A percentile compares a stretch with the other conserved stretches of the same genome.
Conservation (phyloP, 257 asterid genomes). For the Gentiana dahurica region DNA sequence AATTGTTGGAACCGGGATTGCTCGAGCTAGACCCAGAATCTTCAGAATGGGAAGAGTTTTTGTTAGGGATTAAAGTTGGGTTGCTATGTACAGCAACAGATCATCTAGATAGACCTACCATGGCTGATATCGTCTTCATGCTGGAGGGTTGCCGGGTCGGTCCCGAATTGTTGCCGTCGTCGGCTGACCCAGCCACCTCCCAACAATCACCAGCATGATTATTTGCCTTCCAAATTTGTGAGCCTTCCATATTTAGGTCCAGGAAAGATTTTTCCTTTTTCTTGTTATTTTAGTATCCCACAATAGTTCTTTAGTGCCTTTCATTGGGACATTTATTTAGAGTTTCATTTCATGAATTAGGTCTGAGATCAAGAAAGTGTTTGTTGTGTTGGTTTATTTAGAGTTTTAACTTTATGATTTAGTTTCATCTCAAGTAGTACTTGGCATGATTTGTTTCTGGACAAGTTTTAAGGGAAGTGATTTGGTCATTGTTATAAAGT, state of each 20-base stretch:
- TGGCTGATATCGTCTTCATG: slow-evolving; percentile 70
- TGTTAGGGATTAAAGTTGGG: slow-evolving; percentile 70
- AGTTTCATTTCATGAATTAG: neutral
- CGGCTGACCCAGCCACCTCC: slow-evolving; percentile 59
- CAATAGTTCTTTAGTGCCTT: no score
- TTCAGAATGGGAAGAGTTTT: slow-evolving; percentile 74
- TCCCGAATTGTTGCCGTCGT: slow-evolving; percentile 47
- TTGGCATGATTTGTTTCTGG: no score
- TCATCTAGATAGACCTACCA: slow-evolving; percentile 56
- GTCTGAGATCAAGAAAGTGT: slow-evolving; percentile 3
- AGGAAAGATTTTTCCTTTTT: neutral
- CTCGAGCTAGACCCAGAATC: slow-evolving; percentile 76
- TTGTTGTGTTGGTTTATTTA: neutral
- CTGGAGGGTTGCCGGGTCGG: slow-evolving; percentile 73
- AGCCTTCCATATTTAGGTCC: neutral
- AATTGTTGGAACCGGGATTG: slow-evolving; percentile 60
- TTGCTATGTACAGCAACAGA: slow-evolving; percentile 66
- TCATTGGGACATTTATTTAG: no score
- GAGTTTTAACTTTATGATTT: slow-evolving; percentile 5
- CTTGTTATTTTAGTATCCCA: neutral
- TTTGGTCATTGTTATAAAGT: no score
- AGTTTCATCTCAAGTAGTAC: no score
- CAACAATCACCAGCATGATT: slow-evolving; percentile 48
- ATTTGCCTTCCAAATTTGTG: neutral
- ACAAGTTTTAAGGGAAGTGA: no score